Conservation (phyloP, 768 basidiomycete species). For the Tubosaeta sp. region DNA sequence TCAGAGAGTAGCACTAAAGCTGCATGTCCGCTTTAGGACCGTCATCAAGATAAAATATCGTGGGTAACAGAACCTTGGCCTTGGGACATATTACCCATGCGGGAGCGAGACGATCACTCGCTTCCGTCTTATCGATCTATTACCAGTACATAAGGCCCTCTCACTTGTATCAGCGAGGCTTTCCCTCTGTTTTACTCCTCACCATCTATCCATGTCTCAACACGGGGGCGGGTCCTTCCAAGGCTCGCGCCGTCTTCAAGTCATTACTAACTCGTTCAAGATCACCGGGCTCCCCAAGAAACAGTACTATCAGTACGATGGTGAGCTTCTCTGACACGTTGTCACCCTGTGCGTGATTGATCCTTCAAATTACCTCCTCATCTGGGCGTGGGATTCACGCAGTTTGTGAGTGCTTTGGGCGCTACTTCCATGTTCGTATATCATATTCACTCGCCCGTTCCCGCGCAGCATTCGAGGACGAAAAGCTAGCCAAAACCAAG, state of each 20-base stretch:
- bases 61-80: background rate
- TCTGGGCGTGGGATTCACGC: background rate
- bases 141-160: constrained; percentile 7
- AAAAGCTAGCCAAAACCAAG: background rate
- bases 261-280: constrained; percentile 32
- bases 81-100: background rate
- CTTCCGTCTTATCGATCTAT: constrained; percentile 26
- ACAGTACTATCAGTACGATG: constrained; percentile 30
- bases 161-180: background rate
- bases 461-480: constrained; percentile 16
- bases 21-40: constrained; percentile 22
- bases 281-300: constrained; percentile 25
- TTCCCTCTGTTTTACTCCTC: background rate
- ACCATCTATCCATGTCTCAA: constrained; percentile 21
- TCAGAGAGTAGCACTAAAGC: background rate
- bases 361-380: constrained; percentile 5
- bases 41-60: background rate
- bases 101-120: background rate
- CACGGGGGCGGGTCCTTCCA: constrained; percentile 11
- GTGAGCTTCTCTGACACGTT: constrained; percentile 16
- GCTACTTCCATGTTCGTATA: background rate
- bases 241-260: constrained; percentile 17
- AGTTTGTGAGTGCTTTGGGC: constrained; percentile 25
- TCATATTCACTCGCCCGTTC: background rate
- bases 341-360: constrained; percentile 1